Evolutionary conservation across 192 early-diverging fungal genomes (phyloP), one percentile per base, ranked within the genome.

Genomic region (Kappamyces sp.): DNA sequence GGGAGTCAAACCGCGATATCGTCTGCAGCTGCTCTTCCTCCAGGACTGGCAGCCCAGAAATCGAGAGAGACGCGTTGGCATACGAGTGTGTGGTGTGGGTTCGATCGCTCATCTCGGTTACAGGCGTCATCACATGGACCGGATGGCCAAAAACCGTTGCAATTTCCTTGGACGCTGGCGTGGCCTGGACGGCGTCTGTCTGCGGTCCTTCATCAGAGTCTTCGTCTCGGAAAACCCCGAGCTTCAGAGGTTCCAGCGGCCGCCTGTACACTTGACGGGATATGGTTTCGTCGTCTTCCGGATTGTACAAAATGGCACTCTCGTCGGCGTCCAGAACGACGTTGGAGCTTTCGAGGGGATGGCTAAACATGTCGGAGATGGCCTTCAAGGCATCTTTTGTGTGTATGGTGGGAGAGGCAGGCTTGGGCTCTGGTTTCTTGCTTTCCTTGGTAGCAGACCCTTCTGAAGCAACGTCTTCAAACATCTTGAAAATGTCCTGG

Each of bases 281-380:
- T 15, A 80, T 76, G 8, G 78, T 80, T 57, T 80, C 78, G 57
- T 80, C 78, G 8, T 70, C 69, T 11, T 72, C 69, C 5, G 64
- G 47, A 48, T 68, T 66, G 57, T 68, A 66, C 37, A 69, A 63
- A 8, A 62, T 63, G 31, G 53, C 61, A 22, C 22, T 22, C 5
- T 57, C 49, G 37, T 66, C 43, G 15, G 59, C 54, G n/a, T 55
- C 33, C 12, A 34, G 41, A 9, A 39, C 59, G 5, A 31, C 62
- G 8, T 53, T 5, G 9, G 9, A 29, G 6, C 48, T 32, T 45
- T 58, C 8, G 30, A 74, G 45, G 1, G 67, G 62, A 34, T 57
- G 49, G 37, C 63, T 74, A 47, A 78, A 81, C 70, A 81, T 78
- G 48, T 73, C 67, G 15, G 65, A 64, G 12, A 81, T 65, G 53